Evolutionary conservation across 257 asterid genomes (phyloP).

Genomic region (Fraxinus americana): DNA sequence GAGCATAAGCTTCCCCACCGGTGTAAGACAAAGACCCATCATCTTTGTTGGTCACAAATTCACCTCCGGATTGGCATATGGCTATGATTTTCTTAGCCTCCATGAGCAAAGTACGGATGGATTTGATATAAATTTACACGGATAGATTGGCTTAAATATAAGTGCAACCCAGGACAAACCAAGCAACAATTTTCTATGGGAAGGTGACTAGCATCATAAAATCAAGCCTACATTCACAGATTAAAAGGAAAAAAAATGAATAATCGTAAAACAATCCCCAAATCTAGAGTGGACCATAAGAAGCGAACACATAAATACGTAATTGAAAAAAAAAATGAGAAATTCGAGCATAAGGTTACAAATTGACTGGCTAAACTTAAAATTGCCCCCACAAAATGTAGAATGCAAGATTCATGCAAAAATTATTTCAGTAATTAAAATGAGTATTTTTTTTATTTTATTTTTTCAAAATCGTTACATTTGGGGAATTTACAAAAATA

Average conservation of each 20-base stretch:
- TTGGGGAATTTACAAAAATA: neutral
- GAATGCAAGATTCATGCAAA: constrained; percentile 9
- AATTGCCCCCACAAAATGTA: neutral
- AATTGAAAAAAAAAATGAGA: neutral
- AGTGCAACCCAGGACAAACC: constrained; percentile 21
- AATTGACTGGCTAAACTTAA: constrained; percentile 10
- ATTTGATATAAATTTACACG: neutral
- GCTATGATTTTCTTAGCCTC: constrained; percentile 79
- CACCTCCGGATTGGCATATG: constrained; percentile 96
- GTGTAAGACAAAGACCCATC: constrained; percentile 69
- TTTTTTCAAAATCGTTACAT: neutral
- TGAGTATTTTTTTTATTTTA: neutral
- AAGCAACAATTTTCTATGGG: constrained; percentile 20
- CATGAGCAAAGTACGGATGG: constrained; percentile 42
- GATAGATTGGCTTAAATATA: constrained; percentile 10
- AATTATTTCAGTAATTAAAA: constrained; percentile 1
- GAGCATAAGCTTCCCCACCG: constrained; percentile 95
- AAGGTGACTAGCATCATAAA: constrained; percentile 6
- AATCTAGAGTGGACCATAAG: constrained; percentile 7
- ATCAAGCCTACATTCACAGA: constrained; percentile 14
- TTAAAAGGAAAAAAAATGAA: neutral
- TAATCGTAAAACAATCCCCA: constrained; percentile 2
- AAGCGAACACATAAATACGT: constrained; percentile 5
- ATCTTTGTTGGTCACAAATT: constrained; percentile 70
- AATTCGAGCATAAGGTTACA: constrained; percentile 7